phyloP scores from a whole-genome alignment of 352 stramenopile species.

The Saprolegnia diclina region DNA sequence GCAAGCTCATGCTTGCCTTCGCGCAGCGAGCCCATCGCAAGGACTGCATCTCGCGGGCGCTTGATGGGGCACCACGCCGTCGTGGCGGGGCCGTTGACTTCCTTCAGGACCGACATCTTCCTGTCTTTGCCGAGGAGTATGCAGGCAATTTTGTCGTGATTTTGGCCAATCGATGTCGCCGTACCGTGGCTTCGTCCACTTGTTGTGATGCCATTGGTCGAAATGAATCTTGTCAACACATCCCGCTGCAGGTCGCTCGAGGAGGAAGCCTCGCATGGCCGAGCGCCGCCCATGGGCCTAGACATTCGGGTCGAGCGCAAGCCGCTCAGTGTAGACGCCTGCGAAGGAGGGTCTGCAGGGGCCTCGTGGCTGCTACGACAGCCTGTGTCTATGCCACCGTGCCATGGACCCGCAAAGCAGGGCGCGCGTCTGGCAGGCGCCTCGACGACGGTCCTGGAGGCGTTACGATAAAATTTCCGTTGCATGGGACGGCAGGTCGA shows the following conservation, averaged over 20 bases:
- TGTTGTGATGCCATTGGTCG: slow-evolving; percentile 16
- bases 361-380: no score
- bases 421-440: no score
- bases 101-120: slow-evolving; percentile 82
- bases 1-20: slow-evolving; percentile 87
- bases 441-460: no score
- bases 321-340: no score
- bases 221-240: slow-evolving; percentile 2
- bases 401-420: no score
- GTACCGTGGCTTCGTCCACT: slow-evolving; percentile 1
- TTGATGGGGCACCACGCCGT: slow-evolving; percentile 85
- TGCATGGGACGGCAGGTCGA: background rate
- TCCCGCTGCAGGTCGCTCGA: background rate
- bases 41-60: slow-evolving; percentile 46
- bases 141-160: background rate
- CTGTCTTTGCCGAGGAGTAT: background rate
- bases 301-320: no score
- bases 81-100: slow-evolving; percentile 81
- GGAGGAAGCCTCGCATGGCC: background rate
- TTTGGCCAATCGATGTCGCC: background rate
- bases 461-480: no score
- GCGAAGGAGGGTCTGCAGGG: no score
- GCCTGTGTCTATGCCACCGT: no score
- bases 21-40: slow-evolving; percentile 86
- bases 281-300: no score